Base-by-base conservation (phyloP, 148 eudicot genomes). In the Pouteria glomerata region DNA sequence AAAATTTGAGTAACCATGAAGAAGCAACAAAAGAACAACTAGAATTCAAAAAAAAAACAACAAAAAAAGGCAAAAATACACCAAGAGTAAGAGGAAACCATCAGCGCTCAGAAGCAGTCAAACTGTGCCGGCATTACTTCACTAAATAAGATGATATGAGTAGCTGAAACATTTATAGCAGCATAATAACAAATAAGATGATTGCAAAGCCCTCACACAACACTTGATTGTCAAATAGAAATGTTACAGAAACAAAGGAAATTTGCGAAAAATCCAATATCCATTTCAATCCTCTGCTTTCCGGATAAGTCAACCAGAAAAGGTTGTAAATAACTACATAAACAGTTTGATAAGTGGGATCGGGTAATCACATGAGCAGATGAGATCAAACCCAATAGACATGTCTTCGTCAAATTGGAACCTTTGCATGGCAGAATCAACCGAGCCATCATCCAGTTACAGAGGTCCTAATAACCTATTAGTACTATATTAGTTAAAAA, bases 301-400 rank as follows among this genome's bases (percentile, higher is more conserved):
- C 53, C 34, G n/a, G 26, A 31, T n/a, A 60, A 70, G 44, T 44
- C 56, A 56, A 57, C 55, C 29, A 70, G 39, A 45, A 30, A 48
- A 21, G 24, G 12, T 3, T 13, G 26, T 26, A 18, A 29, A 10
- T n/a, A 31, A 12, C 29, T 24, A 10, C n/a, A 44, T 2, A 37
- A 29, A 41, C 27, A 71, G 33, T 27, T 60, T 2, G 15, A 66
- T 70, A 68, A 74, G 57, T 34, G 78, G 73, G 72, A 64, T 66
- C 73, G 78, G 77, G 77, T 69, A 93, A 83, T 93, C 98, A 93
- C 98, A 82, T 85, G 94, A 80, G 85, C 70, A 57, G 87, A 83
- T 66, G 97, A 89, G 87, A 91, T 81, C 79, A 94, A 88, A 81
- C 91, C 91, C 83, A 89, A 76, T 68, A 95, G 78, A 72, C 81